These are phyloP conservation scores for Kalanchoe fedtschenkoi DNA, from an alignment of 164 flowering plant genomes.

Conservation along the genomic window DNA sequence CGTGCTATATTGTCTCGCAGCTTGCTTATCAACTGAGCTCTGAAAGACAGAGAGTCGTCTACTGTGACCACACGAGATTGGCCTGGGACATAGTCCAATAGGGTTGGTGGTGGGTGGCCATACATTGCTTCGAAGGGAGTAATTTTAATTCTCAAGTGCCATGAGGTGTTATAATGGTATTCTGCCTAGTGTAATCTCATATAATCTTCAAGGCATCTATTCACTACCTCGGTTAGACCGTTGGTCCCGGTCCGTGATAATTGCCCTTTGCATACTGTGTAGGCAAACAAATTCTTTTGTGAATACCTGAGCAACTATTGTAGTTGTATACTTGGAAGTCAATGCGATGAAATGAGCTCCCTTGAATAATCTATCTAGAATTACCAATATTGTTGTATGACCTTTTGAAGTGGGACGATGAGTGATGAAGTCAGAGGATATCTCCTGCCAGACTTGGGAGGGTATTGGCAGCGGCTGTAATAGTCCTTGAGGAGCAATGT, in stretches of 20 bases:
- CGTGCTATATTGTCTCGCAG: not conserved
- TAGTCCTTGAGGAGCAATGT: not conserved
- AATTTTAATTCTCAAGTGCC: no score
- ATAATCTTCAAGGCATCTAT: not conserved
- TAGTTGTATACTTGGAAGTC: not conserved
- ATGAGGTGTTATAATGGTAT: not conserved
- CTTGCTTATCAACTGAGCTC: not conserved
- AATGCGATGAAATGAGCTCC: not conserved
- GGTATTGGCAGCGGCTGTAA: not conserved
- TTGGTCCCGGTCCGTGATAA: not conserved
- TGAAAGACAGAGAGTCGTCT: not conserved
- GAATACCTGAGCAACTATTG: not conserved
- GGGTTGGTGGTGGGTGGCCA: no score
- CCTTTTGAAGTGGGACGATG: not conserved
- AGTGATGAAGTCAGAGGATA: not conserved
- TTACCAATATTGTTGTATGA: not conserved
- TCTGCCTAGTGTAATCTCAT: not conserved
- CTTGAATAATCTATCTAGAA: not conserved
- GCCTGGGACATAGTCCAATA: not conserved
- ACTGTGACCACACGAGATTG: not conserved
- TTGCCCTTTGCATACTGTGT: not conserved
- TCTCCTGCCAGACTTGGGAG: not conserved
- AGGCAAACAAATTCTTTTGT: not conserved
- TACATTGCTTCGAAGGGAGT: no score
- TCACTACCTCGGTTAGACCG: not conserved